Conservation (phyloP, 345 rosid genomes). For the Angophora floribunda region DNA sequence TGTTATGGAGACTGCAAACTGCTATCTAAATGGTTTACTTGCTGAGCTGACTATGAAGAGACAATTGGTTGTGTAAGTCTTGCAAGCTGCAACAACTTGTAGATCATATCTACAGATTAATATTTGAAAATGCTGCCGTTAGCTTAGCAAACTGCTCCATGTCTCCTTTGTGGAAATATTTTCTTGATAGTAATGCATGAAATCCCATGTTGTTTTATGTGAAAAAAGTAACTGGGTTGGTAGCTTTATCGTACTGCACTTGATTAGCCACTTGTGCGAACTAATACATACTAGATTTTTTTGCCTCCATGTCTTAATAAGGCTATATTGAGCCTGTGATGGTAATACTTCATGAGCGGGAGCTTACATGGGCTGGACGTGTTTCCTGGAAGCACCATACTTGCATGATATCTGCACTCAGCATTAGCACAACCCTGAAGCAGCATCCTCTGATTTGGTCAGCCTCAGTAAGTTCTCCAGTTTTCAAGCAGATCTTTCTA, state of each 20-base stretch:
- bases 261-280: background rate
- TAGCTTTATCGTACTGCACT: background rate
- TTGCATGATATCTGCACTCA: slow-evolving; percentile 90
- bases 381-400: slow-evolving; percentile 92
- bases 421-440: slow-evolving; percentile 88
- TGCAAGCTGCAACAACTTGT: background rate
- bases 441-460: slow-evolving; percentile 99
- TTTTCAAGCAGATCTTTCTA: background rate
- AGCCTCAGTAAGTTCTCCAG: slow-evolving; percentile 58
- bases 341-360: slow-evolving; percentile 92
- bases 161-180: background rate
- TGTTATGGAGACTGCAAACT: background rate
- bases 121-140: background rate
- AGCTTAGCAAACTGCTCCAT: background rate
- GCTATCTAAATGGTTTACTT: background rate
- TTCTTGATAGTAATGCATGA: background rate
- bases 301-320: slow-evolving; percentile 14
- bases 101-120: background rate
- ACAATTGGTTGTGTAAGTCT: background rate
- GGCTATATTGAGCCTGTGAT: slow-evolving; percentile 97
- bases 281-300: background rate
- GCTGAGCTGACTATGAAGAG: background rate
- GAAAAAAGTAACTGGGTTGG: background rate
- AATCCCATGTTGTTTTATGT: background rate
- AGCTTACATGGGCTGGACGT: slow-evolving; percentile 96